A percentile compares a stretch with the other conserved stretches of the same genome.
phyloP scores from a whole-genome alignment of 352 stramenopile genomes.

The Phytophthora hybrid region DNA sequence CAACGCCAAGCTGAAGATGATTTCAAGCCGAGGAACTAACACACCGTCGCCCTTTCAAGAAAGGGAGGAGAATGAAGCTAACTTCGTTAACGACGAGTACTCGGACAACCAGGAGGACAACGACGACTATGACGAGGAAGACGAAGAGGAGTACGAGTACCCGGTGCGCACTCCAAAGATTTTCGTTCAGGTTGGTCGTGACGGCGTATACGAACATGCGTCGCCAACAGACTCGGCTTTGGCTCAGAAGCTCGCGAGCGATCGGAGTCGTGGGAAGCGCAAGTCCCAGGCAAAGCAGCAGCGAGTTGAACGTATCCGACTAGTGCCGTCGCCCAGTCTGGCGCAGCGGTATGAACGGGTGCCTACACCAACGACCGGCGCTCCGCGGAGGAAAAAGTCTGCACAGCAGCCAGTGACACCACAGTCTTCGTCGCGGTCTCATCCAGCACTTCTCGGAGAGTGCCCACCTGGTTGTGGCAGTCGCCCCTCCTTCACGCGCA shows the following conservation, averaged over 20 bases:
- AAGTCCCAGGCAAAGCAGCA: conserved; percentile 38
- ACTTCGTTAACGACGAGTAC: conserved; percentile 35
- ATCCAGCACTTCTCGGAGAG: conserved; percentile 10
- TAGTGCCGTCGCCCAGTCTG: conserved; percentile 56
- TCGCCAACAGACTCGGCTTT: conserved; percentile 42
- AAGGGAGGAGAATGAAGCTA: conserved; percentile 17
- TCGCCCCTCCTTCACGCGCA: conserved; percentile 32
- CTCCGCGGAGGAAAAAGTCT: conserved; percentile 29
- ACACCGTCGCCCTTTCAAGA: conserved; percentile 26
- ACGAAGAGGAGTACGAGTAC: conserved; percentile 34
- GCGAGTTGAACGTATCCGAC: conserved; percentile 55
- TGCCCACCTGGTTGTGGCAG: conserved; percentile 44
- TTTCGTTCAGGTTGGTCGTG: conserved; percentile 54
- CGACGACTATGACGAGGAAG: conserved; percentile 34
- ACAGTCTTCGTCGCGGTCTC: conserved; percentile 7
- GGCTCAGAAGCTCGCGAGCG: conserved; percentile 45
- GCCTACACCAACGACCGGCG: conserved; percentile 32
- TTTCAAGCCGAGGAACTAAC: conserved; percentile 40
- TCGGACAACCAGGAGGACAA: conserved; percentile 37
- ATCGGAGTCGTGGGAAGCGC: conserved; percentile 34
- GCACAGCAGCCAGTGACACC: conserved; percentile 13
- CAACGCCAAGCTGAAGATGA: conserved; percentile 28
- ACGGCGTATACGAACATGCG: conserved; percentile 49
- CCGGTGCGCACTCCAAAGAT: conserved; percentile 50
- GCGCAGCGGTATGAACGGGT: conserved; percentile 57